Conservation (phyloP, 441 rosid species). For the Euphorbia neoarborescens region DNA sequence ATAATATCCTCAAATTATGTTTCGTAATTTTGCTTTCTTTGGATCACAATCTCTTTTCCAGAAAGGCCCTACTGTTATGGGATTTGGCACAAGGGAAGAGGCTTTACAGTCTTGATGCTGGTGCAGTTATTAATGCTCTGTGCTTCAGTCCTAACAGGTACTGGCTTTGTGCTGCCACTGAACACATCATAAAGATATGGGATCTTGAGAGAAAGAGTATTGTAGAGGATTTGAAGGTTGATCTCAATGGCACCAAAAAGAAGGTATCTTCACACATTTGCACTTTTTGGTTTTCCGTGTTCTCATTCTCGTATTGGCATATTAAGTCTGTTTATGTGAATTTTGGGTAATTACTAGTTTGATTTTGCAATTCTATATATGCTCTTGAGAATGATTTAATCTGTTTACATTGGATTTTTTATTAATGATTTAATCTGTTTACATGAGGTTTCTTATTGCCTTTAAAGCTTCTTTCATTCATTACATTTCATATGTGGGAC, state of each 20-base stretch:
- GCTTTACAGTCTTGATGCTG: constrained; percentile 77
- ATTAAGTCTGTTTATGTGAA: neutral
- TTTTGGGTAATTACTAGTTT: neutral
- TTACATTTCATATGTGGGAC: neutral
- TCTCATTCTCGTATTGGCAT: neutral
- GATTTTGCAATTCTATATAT: neutral
- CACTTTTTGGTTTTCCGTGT: neutral
- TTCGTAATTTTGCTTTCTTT: too few species aligned
- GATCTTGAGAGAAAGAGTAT: constrained; percentile 88
- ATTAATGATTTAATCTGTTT: neutral
- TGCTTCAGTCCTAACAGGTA: constrained; percentile 97
- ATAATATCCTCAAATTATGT: too few species aligned
- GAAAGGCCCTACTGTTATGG: too few species aligned
- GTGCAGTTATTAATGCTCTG: constrained; percentile 58
- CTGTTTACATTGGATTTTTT: neutral
- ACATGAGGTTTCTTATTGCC: neutral
- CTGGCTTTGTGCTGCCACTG: constrained; percentile 94
- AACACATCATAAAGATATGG: constrained; percentile 88
- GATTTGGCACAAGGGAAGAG: constrained; percentile 91
- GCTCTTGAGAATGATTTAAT: neutral
- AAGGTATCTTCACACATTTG: constrained; percentile 23
- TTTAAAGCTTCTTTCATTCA: neutral
- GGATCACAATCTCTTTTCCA: too few species aligned
- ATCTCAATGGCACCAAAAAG: constrained; percentile 46
- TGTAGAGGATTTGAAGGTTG: constrained; percentile 90